phyloP scores from a whole-genome alignment of 257 asterid genomes.

The Pogostemon cablin region DNA sequence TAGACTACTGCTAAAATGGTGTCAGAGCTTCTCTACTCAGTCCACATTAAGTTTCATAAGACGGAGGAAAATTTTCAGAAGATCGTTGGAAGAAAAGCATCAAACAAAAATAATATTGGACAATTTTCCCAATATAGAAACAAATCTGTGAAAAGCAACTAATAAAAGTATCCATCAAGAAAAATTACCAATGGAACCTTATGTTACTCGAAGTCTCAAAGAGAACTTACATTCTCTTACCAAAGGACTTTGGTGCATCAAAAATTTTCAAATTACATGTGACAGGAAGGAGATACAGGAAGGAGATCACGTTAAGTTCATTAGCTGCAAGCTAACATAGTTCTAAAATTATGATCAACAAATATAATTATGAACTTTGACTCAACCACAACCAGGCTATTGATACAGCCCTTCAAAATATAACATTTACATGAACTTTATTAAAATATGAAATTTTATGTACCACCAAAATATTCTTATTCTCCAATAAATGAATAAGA shows the following conservation, averaged over 20 bases:
- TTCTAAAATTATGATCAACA: not conserved
- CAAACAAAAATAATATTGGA: not conserved
- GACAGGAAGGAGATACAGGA: not conserved
- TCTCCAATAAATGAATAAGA: not conserved
- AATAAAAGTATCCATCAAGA: not conserved
- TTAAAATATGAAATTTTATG: not conserved
- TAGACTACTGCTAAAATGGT: not conserved
- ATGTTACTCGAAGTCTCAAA: not conserved
- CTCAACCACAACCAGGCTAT: not conserved
- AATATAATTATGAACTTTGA: not conserved
- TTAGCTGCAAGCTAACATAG: not conserved
- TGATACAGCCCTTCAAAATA: not conserved
- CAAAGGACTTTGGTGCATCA: not conserved
- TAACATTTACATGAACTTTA: not conserved
- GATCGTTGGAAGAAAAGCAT: not conserved
- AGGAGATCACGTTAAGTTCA: not conserved
- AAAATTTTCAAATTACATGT: not conserved
- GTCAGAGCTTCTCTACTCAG: not conserved
- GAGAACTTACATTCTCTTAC: not conserved
- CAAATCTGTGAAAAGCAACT: not conserved
- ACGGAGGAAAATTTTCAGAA: not conserved
- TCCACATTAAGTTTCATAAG: not conserved
- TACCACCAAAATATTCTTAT: not conserved
- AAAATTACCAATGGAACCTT: constrained; percentile 4
- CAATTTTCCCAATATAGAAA: not conserved